Conservation (phyloP, 768 basidiomycete genomes). For the Boletus rubroflammeus region DNA sequence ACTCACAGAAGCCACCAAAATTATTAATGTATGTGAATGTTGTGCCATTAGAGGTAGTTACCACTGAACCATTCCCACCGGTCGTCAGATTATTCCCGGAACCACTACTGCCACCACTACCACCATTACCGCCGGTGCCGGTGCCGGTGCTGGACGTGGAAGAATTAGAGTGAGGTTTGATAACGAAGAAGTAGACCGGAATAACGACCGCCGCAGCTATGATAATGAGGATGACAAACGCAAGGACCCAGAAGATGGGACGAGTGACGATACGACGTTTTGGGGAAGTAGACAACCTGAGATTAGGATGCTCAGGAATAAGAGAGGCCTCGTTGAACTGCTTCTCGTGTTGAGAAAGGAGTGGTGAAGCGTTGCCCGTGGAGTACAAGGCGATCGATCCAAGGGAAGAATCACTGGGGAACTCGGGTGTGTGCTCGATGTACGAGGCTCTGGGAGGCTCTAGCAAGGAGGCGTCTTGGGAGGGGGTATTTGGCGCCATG, state of each 20-base stretch:
- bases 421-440: constrained; percentile 21
- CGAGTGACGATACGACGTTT: constrained; percentile 21
- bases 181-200: constrained; percentile 35
- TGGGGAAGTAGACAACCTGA: neutral
- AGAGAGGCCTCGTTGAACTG: constrained; percentile 5
- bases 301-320: neutral
- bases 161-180: constrained; percentile 19
- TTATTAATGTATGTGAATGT: constrained; percentile 75
- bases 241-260: constrained; percentile 28
- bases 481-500: constrained; percentile 11
- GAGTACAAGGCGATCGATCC: constrained; percentile 21
- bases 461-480: neutral
- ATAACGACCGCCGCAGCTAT: constrained; percentile 40
- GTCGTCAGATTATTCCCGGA: constrained; percentile 19
- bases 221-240: constrained; percentile 26
- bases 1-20: constrained; percentile 72
- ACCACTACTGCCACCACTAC: neutral
- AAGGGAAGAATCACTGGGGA: constrained; percentile 15
- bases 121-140: neutral
- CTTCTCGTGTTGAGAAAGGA: constrained; percentile 23
- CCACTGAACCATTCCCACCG: constrained; percentile 68
- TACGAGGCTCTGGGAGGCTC: constrained; percentile 27
- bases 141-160: neutral
- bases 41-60: constrained; percentile 63
- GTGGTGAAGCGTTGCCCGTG: constrained; percentile 21